phyloP scores from a whole-genome alignment of 2,329 filamentous ascomycete species.

The Penicillium sumatraense region DNA sequence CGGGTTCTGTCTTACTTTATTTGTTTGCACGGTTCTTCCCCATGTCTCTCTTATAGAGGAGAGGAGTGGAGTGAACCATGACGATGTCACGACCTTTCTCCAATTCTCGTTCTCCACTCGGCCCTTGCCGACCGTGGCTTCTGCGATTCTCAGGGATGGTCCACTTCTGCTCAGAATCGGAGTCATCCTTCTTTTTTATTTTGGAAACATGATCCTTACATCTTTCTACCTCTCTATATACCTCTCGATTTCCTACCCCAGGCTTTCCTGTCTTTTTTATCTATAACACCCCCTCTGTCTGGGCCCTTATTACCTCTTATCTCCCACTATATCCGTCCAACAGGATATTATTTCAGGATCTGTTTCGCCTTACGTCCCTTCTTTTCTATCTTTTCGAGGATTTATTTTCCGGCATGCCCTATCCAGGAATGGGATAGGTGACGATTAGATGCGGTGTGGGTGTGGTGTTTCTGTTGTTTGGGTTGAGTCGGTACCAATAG shows the following conservation, averaged over 20 bases:
- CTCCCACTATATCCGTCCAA: too few species aligned
- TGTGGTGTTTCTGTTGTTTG: not conserved
- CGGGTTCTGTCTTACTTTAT: not conserved
- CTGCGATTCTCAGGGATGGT: constrained; percentile 30
- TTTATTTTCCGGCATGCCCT: not conserved
- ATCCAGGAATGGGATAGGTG: not conserved
- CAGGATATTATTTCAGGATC: not conserved
- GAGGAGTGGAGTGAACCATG: constrained; percentile 13
- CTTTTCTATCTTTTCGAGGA: not conserved
- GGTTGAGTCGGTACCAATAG: not conserved
- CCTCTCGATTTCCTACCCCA: not conserved
- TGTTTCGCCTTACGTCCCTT: not conserved
- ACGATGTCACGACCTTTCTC: constrained; percentile 40
- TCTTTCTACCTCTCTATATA: not conserved
- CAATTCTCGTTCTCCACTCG: constrained; percentile 24
- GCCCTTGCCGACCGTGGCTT: constrained; percentile 26
- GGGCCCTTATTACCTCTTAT: constrained; percentile 1
- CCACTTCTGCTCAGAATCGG: constrained; percentile 15
- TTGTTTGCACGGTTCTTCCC: not conserved
- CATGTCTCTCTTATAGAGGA: not conserved
- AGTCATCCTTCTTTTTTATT: constrained; percentile 3
- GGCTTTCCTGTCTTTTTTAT: constrained; percentile 5
- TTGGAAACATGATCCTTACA: not conserved
- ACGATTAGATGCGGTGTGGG: constrained; percentile 5
- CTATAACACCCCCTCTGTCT: not conserved